These are phyloP conservation scores for Solanum microdontum DNA, from an alignment of 257 asterid species.

Conservation along the genomic window DNA sequence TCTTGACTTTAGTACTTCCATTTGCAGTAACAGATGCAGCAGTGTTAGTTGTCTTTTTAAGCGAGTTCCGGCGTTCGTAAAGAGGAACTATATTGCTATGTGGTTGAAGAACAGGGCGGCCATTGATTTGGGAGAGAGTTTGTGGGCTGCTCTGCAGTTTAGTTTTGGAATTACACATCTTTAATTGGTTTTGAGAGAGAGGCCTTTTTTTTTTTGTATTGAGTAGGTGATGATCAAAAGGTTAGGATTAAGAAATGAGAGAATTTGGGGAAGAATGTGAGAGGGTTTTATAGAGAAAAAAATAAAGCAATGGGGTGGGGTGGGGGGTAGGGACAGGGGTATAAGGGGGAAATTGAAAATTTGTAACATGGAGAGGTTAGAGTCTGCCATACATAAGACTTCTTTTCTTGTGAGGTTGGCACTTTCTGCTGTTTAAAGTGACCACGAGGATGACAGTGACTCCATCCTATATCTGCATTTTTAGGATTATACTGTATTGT, in stretches of 20 bases:
- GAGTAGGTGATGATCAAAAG: neutral
- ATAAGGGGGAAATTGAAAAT: constrained; percentile 18
- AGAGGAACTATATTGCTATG: constrained; percentile 37
- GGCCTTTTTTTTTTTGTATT: neutral
- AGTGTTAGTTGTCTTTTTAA: constrained; percentile 10
- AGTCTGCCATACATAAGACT: constrained; percentile 30
- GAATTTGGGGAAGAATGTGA: neutral
- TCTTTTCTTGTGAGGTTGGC: constrained; percentile 22
- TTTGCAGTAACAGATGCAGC: neutral
- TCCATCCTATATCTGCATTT: neutral
- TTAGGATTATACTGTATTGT: neutral
- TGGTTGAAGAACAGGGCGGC: constrained; percentile 39
- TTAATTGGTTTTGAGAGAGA: neutral
- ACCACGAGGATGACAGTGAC: constrained; percentile 24
- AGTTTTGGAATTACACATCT: constrained; percentile 45
- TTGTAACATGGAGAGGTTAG: constrained; percentile 54
- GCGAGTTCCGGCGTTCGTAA: constrained; percentile 36
- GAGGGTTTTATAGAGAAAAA: neutral
- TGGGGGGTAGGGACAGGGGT: constrained; percentile 2
- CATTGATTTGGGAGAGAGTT: constrained; percentile 20
- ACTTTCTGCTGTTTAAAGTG: constrained; percentile 16
- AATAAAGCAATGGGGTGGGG: neutral
- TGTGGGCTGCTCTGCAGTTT: constrained; percentile 19
- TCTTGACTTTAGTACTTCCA: neutral
- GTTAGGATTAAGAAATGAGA: neutral